Evolutionary conservation across 345 rosid genomes (phyloP).

Genomic region (Luvunga scandens): DNA sequence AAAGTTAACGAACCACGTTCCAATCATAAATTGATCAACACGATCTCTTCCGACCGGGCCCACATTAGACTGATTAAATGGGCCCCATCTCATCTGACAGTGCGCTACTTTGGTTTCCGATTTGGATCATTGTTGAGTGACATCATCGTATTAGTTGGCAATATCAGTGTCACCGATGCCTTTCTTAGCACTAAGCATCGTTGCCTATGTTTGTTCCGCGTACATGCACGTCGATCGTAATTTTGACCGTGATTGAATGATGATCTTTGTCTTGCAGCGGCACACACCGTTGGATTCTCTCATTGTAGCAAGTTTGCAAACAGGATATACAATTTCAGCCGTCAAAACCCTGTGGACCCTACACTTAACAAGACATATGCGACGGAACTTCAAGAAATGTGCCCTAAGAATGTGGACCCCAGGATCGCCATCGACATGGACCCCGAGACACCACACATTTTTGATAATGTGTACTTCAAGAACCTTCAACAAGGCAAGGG

Average conservation of each 20-base stretch:
- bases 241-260: background rate
- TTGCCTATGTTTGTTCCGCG: too few relatives aligned
- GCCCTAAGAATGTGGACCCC: conserved; percentile 68
- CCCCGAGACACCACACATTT: conserved; percentile 53
- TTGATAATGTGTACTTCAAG: conserved; percentile 69
- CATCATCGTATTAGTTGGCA: too few relatives aligned
- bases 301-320: conserved; percentile 56
- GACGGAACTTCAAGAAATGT: conserved; percentile 50
- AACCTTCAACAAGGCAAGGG: conserved; percentile 71
- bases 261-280: conserved; percentile 40
- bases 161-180: too few relatives aligned
- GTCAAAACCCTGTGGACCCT: conserved; percentile 50
- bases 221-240: background rate
- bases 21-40: background rate
- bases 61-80: background rate
- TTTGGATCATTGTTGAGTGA: too few relatives aligned
- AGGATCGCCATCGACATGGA: conserved; percentile 80
- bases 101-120: background rate
- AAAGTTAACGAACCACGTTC: background rate
- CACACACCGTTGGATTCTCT: conserved; percentile 82
- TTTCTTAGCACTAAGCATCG: too few relatives aligned
- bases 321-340: conserved; percentile 62
- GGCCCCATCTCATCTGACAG: background rate
- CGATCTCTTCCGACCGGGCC: background rate
- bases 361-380: conserved; percentile 58